phyloP scores from a whole-genome alignment of 345 rosid genomes.

The Erucastrum elatum region DNA sequence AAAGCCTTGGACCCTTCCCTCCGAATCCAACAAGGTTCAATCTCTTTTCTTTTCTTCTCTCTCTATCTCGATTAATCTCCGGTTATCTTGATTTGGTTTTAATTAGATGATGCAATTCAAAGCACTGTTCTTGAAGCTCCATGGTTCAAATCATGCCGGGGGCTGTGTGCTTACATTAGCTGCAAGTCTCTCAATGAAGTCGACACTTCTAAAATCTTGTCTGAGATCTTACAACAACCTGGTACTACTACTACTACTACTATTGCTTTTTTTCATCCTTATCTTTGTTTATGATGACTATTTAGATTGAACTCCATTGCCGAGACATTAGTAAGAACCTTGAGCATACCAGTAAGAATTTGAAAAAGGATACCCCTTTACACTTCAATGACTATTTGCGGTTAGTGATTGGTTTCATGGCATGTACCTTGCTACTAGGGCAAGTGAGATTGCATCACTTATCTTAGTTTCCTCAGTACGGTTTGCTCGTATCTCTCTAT shows the following conservation, averaged over 20 bases:
- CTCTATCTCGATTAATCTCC: not conserved
- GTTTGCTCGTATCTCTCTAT: not conserved
- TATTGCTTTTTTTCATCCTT: constrained; percentile 30
- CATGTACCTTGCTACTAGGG: not conserved
- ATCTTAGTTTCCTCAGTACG: not conserved
- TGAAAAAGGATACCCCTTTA: not conserved
- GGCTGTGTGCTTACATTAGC: constrained; percentile 87
- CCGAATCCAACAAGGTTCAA: constrained; percentile 63
- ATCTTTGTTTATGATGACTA: not conserved
- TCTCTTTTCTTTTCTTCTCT: not conserved
- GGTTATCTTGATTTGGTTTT: constrained; percentile 8
- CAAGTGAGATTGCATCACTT: not conserved
- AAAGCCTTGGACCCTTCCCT: constrained; percentile 77
- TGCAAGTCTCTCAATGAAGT: constrained; percentile 84
- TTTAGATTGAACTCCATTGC: too few relatives aligned
- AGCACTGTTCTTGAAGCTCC: constrained; percentile 68
- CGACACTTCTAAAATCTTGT: constrained; percentile 61
- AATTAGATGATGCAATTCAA: constrained; percentile 75
- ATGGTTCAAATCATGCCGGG: constrained; percentile 76
- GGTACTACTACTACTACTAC: constrained; percentile 1
- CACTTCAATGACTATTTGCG: not conserved
- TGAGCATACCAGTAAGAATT: not conserved
- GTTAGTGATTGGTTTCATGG: not conserved
- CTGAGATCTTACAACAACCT: constrained; percentile 50
- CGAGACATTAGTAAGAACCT: not conserved